Conservation (phyloP, 176 grass and related monocot genomes). For the Oropetium thomaeum region DNA sequence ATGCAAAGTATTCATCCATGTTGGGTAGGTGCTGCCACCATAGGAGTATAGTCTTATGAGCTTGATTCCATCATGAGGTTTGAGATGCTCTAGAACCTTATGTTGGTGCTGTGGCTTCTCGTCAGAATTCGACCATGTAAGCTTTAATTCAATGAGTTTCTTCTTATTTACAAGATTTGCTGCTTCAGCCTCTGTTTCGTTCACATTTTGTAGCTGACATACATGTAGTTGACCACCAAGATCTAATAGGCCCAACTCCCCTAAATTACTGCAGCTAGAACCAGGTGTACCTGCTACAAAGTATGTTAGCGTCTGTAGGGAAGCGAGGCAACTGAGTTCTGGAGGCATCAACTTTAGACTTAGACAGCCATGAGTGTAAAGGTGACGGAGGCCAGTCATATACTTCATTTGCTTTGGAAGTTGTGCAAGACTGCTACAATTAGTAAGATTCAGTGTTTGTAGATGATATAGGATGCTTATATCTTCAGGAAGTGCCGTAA, state of each 20-base stretch:
- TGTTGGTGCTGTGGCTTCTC: not conserved
- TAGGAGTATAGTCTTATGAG: not conserved
- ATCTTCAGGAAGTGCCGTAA: not conserved
- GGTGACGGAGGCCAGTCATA: not conserved
- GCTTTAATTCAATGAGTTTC: not conserved
- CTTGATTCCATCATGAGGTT: not conserved
- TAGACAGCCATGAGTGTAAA: not conserved
- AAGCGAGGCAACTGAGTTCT: not conserved
- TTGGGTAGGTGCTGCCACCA: not conserved
- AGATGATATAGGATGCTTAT: not conserved
- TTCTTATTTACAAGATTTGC: not conserved
- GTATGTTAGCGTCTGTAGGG: not conserved
- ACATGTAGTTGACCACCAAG: not conserved
- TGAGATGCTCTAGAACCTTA: not conserved
- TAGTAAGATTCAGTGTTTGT: not conserved
- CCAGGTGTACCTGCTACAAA: not conserved
- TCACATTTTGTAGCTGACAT: not conserved
- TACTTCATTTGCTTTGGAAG: not conserved
- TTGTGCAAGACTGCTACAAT: fast-evolving
- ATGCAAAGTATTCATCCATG: not conserved
- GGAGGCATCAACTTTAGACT: not conserved
- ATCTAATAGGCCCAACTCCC: not conserved
- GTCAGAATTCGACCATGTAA: not conserved
- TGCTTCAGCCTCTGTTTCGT: not conserved
- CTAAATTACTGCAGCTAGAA: not conserved